Evolutionary conservation across 2,329 filamentous ascomycete species (phyloP).

Genomic region (Penicillium corylophilum): DNA sequence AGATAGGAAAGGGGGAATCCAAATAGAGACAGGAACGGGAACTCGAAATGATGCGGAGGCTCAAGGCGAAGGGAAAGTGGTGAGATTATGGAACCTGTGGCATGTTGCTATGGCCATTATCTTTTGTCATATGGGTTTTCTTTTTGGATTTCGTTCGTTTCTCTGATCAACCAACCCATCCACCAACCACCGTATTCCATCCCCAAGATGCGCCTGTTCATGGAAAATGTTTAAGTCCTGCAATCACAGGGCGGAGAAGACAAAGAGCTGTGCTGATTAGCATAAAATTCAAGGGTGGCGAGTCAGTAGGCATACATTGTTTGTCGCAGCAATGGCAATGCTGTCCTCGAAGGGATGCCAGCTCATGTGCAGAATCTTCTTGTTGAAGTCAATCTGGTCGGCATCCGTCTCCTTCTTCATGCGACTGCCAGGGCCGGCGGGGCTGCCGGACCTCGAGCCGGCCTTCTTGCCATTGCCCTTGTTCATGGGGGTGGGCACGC

Average conservation of each 20-base stretch:
- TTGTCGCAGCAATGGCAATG: constrained; percentile 98
- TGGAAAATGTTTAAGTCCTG: constrained; percentile 22
- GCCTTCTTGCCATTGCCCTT: constrained; percentile 77
- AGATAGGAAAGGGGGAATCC: constrained; percentile 1
- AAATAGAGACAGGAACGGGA: background rate
- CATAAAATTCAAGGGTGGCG: background rate
- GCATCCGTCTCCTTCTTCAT: constrained; percentile 99
- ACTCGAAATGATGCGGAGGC: background rate
- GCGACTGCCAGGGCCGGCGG: constrained; percentile 80
- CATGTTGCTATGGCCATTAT: constrained; percentile 24
- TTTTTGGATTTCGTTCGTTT: constrained; percentile 23
- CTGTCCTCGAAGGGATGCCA: constrained; percentile 99
- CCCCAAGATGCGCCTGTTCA: constrained; percentile 26
- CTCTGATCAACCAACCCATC: constrained; percentile 14
- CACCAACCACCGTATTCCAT: constrained; percentile 17
- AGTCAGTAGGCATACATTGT: constrained; percentile 73
- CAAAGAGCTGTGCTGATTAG: constrained; percentile 62
- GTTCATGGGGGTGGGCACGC: constrained; percentile 96
- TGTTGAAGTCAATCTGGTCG: constrained; percentile 99
- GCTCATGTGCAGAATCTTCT: constrained; percentile 99
- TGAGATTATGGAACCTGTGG: constrained; percentile 25
- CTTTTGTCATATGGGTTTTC: constrained; percentile 11
- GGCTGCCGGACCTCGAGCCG: constrained; percentile 82
- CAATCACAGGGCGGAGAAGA: constrained; percentile 69
- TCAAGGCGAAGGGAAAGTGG: constrained; percentile 17